A percentile compares a stretch with the other conserved stretches of the same genome.
Evolutionary conservation across 2,329 filamentous ascomycete species (phyloP).

Genomic region (Cladophialophora carrionii): DNA sequence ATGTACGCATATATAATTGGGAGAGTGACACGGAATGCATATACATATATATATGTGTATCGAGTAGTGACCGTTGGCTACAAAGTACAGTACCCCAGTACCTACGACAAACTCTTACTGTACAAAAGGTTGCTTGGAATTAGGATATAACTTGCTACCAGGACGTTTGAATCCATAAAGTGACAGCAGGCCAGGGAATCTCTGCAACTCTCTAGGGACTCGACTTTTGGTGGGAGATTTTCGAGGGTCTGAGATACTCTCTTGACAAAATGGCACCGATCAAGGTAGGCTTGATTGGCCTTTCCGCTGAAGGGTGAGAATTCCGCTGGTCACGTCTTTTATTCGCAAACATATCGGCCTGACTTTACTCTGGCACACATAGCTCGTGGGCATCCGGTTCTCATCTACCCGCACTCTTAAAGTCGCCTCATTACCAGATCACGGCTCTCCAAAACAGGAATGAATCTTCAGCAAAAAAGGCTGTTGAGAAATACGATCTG

Average conservation of each 20-base stretch:
- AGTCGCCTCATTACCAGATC: slow-evolving; percentile 20
- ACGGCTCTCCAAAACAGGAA: slow-evolving; percentile 49
- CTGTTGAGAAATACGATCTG: slow-evolving; percentile 51
- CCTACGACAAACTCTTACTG: too few relatives aligned
- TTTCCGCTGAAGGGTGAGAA: slow-evolving; percentile 27
- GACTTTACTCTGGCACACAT: not conserved
- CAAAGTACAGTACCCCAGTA: too few relatives aligned
- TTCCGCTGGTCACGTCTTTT: not conserved
- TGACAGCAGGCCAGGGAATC: too few relatives aligned
- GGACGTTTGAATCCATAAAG: too few relatives aligned
- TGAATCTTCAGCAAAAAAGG: slow-evolving; percentile 48
- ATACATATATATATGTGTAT: too few relatives aligned
- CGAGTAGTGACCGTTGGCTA: too few relatives aligned
- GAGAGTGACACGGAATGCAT: too few relatives aligned
- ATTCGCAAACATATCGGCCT: not conserved
- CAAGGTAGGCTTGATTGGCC: slow-evolving; percentile 21
- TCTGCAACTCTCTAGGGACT: not conserved
- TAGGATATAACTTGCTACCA: too few relatives aligned
- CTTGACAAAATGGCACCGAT: slow-evolving; percentile 24
- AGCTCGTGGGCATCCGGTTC: slow-evolving; percentile 25
- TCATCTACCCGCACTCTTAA: slow-evolving; percentile 16
- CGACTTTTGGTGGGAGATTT: not conserved
- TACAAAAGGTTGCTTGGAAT: too few relatives aligned
- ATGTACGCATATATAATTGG: too few relatives aligned
- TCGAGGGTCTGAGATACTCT: not conserved